Conservation (phyloP, 768 basidiomycete species). For the Suillus ampliporus region DNA sequence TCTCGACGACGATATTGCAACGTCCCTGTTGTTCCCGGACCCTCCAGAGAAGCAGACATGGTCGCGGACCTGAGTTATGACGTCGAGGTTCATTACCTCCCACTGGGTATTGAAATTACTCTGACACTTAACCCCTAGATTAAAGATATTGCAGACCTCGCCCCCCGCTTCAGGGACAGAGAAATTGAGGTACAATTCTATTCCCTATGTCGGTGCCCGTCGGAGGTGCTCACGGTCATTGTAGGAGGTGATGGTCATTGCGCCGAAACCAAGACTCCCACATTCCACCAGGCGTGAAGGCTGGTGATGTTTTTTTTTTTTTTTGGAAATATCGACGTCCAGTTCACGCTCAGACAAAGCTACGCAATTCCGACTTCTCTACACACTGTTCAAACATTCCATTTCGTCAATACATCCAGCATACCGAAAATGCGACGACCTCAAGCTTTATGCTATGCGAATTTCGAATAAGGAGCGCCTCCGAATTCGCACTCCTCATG, state of each 20-base stretch:
- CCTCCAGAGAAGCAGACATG: slow-evolving; percentile 1
- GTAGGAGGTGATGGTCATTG: slow-evolving; percentile 56
- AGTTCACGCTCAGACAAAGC: slow-evolving; percentile 17
- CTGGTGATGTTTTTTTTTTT: not conserved
- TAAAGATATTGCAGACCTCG: slow-evolving; percentile 40
- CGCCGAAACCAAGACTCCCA: slow-evolving; percentile 41
- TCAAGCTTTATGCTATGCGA: slow-evolving; percentile 39
- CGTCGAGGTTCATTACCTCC: slow-evolving; percentile 40
- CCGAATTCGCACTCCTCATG: slow-evolving; percentile 23
- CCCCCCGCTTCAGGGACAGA: slow-evolving; percentile 53
- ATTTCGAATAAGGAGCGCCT: slow-evolving; percentile 21
- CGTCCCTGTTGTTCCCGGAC: slow-evolving; percentile 12
- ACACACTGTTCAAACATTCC: slow-evolving; percentile 14
- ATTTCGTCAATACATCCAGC: slow-evolving; percentile 19
- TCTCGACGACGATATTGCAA: slow-evolving; percentile 30
- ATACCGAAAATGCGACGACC: slow-evolving; percentile 36
- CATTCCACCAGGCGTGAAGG: slow-evolving; percentile 23
- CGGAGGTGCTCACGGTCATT: not conserved
- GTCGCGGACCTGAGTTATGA: slow-evolving; percentile 45
- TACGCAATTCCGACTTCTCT: slow-evolving; percentile 44
- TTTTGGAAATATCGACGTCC: slow-evolving; percentile 19
- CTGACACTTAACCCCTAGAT: slow-evolving; percentile 19
- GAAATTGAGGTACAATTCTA: slow-evolving; percentile 50
- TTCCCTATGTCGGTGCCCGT: slow-evolving; percentile 7
- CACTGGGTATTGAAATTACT: slow-evolving; percentile 1